Base-by-base conservation (phyloP, 805 yeast genomes). In the Candida fluviatilis region DNA sequence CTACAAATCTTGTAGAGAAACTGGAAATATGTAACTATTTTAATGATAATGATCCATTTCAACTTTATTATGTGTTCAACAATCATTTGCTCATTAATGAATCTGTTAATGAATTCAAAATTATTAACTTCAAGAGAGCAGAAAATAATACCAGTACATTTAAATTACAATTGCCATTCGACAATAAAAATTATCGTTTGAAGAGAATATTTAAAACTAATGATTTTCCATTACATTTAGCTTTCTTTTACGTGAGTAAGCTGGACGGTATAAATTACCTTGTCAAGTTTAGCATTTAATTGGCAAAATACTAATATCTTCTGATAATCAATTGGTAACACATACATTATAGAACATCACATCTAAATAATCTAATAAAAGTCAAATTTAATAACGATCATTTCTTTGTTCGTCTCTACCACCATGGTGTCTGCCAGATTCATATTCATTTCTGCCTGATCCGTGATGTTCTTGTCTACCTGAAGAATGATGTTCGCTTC, bases 1-100 rank as follows among this genome's bases (percentile, higher is more conserved):
- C 15, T 5, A 26, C n/a, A 21, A 31, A 17, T 4, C 4, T 8
- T 11, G 8, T 14, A 8, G 35, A 31, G 14, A 15, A 16, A 12
- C 13, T 17, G 7, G 25, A 31, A 21, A 13, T 31, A 6, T 18
- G 24, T 19, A 16, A 25, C 13, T 43, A 43, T 30, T 13, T 16
- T 6, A 36, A 43, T 31, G 36, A 35, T 13, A 43, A 43, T 29
- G 34, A 40, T 17, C 34, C 39, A 4, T 6, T 13, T 26, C 47
- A 43, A 23, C 27, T 30, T 14, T 36, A 41, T 35, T 29, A 27
- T 18, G 14, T 43, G n/a, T 36, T 40, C 15, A 12, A 28, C 6
- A 36, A 39, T 36, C 40, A 35, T 38, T 37, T 43, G 16, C 26
- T 43, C 2, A 41, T 36, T 13, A 40, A 40, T 18, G 29, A 18